Percentiles rank a stretch among this genome's conserved stretches.
These are phyloP conservation scores for Penicillium brevicompactum DNA, from an alignment of 2,329 filamentous ascomycete species.

Conservation along the genomic window DNA sequence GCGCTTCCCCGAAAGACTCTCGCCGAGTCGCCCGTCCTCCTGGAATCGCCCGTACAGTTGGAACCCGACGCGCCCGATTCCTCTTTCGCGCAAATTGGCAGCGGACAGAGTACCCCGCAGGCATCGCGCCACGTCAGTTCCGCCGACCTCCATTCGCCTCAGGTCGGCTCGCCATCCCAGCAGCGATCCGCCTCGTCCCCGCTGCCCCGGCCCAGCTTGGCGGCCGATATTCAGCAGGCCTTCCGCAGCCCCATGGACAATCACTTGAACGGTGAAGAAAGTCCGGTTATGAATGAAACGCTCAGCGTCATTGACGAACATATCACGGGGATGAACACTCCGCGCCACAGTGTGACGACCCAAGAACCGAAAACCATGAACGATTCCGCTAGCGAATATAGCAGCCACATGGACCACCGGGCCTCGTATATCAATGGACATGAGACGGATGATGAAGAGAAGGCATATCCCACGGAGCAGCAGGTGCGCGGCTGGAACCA, in stretches of 20 bases:
- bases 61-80: slow-evolving; percentile 21
- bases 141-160: slow-evolving; percentile 29
- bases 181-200: slow-evolving; percentile 41
- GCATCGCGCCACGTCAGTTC: slow-evolving; percentile 42
- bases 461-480: slow-evolving; percentile 65
- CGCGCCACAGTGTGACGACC: slow-evolving; percentile 54
- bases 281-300: slow-evolving; percentile 89
- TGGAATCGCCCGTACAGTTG: slow-evolving; percentile 16
- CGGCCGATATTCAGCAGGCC: slow-evolving; percentile 45
- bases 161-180: slow-evolving; percentile 28
- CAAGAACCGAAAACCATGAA: slow-evolving; percentile 60
- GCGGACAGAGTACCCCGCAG: slow-evolving; percentile 43
- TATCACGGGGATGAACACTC: slow-evolving; percentile 79
- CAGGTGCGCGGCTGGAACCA: slow-evolving; percentile 82
- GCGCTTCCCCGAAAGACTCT: not conserved
- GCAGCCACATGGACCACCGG: slow-evolving; percentile 72
- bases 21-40: slow-evolving; percentile 7
- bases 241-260: slow-evolving; percentile 51
- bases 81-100: slow-evolving; percentile 29
- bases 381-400: slow-evolving; percentile 90
- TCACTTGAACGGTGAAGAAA: slow-evolving; percentile 59
- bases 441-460: slow-evolving; percentile 92
- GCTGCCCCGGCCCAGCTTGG: slow-evolving; percentile 36
- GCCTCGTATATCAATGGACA: slow-evolving; percentile 91
- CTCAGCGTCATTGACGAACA: slow-evolving; percentile 96